Base-by-base conservation (phyloP, 2,329 filamentous ascomycete genomes). In the Emmonsia crescens region DNA sequence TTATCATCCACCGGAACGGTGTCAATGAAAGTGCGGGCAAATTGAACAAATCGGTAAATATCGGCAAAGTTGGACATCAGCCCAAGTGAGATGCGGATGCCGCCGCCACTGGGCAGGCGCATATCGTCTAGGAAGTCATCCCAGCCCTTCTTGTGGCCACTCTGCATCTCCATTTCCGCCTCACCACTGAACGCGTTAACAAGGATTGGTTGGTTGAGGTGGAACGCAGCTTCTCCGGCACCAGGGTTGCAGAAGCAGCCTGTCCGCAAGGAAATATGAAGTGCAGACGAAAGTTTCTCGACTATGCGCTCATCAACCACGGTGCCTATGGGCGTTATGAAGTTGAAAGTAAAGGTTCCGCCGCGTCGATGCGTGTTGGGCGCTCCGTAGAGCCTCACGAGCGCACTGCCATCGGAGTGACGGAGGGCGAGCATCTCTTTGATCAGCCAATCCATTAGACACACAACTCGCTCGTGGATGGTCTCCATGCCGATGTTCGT, bases 281-380 rank as follows among this genome's bases (percentile, higher is more conserved):
- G 74, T 14, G 77, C 72, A 64, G 85, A 82, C 0, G 85, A 84
- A 21, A 79, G 73, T 38, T 75, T 75, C 71, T 88, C 85, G n/a
- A 87, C 82, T 1, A 81, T 77, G 1, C 78, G 78, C 67, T 85
- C 86, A 0, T 82, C 77, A 36, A 86, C 73, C 65, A 82, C 80
- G 0, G 72, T 73, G 0, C 84, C 84, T 61, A 82, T 77, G 2
- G 77, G 69, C n/a, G 72, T 72, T 31, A 80, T 71, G 14, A 88
- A 72, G 64, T 87, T 89, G 73, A 89, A 86, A 1, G 85, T 82
- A 27, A 89, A 74, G 0, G 83, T 86, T 1, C 84, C 79, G 1
- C 85, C 85, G 16, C 66, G 65, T 44, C 64, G 66, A 69, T 87
- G 83, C 24, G 77, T 78, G 19, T 68, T 72, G 0, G 81, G 67